Evolutionary conservation across 805 yeast genomes (phyloP), one percentile per base, ranked within the genome.

Genomic region (Wilhelminamyces savonicus): DNA sequence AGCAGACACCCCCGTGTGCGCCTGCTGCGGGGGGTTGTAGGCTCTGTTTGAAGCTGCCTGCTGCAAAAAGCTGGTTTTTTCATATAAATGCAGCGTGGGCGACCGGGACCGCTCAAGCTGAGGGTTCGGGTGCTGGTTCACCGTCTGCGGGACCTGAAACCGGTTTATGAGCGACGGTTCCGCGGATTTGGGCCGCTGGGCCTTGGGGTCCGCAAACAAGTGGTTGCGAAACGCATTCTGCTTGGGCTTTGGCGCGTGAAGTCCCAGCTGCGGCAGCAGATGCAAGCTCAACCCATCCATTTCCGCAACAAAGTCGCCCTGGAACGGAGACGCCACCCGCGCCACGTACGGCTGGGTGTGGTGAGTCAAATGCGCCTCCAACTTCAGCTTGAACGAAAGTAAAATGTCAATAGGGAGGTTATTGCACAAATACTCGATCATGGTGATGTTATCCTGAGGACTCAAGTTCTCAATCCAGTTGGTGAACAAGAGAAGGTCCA

Each of bases 391-490:
- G 32, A 76, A 69, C 28, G 73, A 61, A 21, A 64, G 55, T 37
- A 74, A 50, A 11, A 70, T 66, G 39, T 76, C 80, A 32, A 70
- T 66, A 7, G 74, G 69, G 40, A 76, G 52, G 34, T 60, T 59
- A 27, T 66, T 56, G 35, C 77, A 57, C 48, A 76, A 52, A 45
- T 72, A 69, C 41, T 75, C 81, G 35, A 74, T 61, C 52, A 74
- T 69, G 28, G 70, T 56, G 32, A 69, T 57, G 40, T 63, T 72
- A 37, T 76, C 79, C 26, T 62, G 64, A n/a, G 71, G 63, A 27
- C 57, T 61, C 48, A 76, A 58, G 27, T 16, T 35, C 33, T 43
- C 48, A 22, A 43, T 31, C 48, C 48, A 43, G 26, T 22, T 59
- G 38, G 71, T 62, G 39, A 71, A 57, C 37, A 64, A 65, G 31